Conservation (phyloP, 1,284 basidiomycete genomes). For the Mrakiaceae sp. region DNA sequence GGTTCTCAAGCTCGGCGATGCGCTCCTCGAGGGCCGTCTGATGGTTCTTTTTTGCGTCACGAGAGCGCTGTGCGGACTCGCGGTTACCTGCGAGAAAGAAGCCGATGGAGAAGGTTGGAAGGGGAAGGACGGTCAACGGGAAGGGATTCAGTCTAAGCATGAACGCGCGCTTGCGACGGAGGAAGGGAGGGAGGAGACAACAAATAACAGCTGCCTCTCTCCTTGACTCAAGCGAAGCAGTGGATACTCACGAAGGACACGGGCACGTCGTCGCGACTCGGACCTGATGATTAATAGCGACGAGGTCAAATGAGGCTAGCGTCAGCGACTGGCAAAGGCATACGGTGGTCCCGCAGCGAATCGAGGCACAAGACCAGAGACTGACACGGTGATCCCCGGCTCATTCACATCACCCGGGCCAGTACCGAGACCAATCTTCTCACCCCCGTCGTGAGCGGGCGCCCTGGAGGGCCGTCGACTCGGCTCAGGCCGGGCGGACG, state of each 20-base stretch:
- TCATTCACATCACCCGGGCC: constrained; percentile 16
- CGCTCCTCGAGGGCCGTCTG: constrained; percentile 12
- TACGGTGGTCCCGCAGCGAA: background rate
- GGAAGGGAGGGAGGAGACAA: background rate
- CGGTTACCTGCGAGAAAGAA: constrained; percentile 9
- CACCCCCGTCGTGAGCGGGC: background rate
- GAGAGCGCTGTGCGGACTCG: constrained; percentile 14
- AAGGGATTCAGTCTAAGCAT: background rate
- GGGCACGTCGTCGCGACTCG: constrained; percentile 13
- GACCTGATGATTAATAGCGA: constrained; percentile 3
- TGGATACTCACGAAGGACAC: constrained; percentile 16
- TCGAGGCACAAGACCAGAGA: background rate
- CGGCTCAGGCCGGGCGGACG: no score
- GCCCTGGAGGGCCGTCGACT: background rate
- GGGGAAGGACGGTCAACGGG: background rate
- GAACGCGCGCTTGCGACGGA: background rate
- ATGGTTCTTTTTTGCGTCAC: constrained; percentile 18
- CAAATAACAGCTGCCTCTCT: background rate
- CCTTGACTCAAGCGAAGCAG: no score
- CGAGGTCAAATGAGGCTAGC: background rate
- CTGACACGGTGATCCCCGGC: constrained; percentile 15
- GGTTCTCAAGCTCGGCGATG: constrained; percentile 9
- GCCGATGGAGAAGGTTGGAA: background rate
- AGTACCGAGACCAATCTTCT: constrained; percentile 11
- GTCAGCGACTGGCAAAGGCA: background rate